Conservation (phyloP, 352 stramenopile species). For the Nothophytophthora sp. region DNA sequence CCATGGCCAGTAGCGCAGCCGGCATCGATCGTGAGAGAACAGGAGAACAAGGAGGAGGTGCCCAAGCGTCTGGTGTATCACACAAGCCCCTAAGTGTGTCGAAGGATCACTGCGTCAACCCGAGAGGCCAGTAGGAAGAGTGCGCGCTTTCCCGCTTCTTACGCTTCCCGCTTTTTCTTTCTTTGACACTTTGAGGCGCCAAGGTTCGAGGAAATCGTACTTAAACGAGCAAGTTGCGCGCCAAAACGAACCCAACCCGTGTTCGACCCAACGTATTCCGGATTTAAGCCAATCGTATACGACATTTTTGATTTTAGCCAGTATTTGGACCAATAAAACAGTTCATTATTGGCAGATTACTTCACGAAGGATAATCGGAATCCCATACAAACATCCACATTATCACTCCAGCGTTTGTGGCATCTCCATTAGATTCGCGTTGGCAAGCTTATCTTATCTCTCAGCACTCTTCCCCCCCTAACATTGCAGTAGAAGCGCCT, state of each 20-base stretch:
- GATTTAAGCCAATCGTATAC: not conserved
- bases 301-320: no score
- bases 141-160: not conserved
- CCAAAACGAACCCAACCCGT: slow-evolving; percentile 30
- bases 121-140: not conserved
- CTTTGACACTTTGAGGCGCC: slow-evolving; percentile 3
- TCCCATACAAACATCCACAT: no score
- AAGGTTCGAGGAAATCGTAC: slow-evolving; percentile 18
- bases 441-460: not conserved
- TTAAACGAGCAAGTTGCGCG: slow-evolving; percentile 25
- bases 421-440: no score
- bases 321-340: no score
- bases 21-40: slow-evolving; percentile 19
- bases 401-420: no score
- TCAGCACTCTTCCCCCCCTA: not conserved
- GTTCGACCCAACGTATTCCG: slow-evolving; percentile 8
- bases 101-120: no score
- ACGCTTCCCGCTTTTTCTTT: slow-evolving; percentile 5
- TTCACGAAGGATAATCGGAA: no score
- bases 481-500: no score
- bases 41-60: slow-evolving; percentile 1
- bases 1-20: slow-evolving; percentile 26
- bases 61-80: no score
- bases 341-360: no score
- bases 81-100: no score